Evolutionary conservation across 148 eudicot species (phyloP), one percentile per base, ranked within the genome.

Genomic region (Rhododendron williamsianum): DNA sequence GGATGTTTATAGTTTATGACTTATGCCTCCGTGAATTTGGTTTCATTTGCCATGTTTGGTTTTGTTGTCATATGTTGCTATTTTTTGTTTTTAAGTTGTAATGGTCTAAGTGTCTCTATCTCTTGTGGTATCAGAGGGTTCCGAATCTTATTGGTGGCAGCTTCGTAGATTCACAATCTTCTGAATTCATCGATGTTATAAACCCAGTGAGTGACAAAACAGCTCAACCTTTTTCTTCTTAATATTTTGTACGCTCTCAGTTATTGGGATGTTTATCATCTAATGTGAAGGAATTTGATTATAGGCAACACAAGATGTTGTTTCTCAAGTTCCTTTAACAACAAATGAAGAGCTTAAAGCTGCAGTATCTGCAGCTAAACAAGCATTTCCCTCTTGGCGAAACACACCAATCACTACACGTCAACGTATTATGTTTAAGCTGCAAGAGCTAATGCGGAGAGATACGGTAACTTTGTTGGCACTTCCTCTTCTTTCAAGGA

Each of bases 241-340:
- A 23, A 46, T 45, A 30, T 80, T 76, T 33, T 33, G 41, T 82
- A 23, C 5, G 4, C n/a, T 46, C 15, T 80, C 5, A 25, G 13
- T 78, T 30, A 19, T 69, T 7, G 11, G 49, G 6, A 65, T 52
- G 71, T 60, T 46, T 54, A 78, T 82, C 18, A 46, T 46, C 73
- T 76, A 78, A 73, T 27, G 74, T 3, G 1, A 45, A 49, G 76
- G 18, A 52, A 81, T 86, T 83, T 83, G 45, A 69, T 51, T 69
- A 48, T 88, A 97, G 99, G 99, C 99, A 74, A 97, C 98, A 52
- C 99, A 97, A 90, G 96, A 95, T 82, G 89, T 97, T 81, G 98
- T 97, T 84, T 97, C 96, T 81, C 96, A 89, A 89, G 89, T 97
- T 83, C 99, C 99, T 9, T 91, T 95, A 82, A 97, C 99, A 83